Evolutionary conservation across 768 basidiomycete genomes (phyloP), one percentile per base, ranked within the genome.

Genomic region (Boletus pseudopeckii): DNA sequence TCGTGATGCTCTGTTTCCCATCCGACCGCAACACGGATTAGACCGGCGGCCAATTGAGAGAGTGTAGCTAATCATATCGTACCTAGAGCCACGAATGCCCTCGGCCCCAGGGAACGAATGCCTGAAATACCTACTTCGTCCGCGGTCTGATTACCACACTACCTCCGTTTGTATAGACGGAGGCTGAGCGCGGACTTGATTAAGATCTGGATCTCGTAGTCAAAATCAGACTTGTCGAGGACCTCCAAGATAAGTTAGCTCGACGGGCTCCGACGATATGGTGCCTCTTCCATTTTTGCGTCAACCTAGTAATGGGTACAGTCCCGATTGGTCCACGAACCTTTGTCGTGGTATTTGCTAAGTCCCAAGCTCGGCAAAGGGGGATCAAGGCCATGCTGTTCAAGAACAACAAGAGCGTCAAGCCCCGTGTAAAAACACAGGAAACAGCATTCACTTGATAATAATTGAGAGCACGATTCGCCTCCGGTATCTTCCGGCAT

Each of bases 171-270:
- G 54, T 52, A 45, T 15, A 22, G 38, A 45, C 53, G 50, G 63
- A 50, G 51, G 37, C 39, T 45, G 48, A 45, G 34, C 54, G 38
- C 38, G 45, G 52, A 28, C 32, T 44, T 43, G 7, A 18, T 32
- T 33, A 5, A 44, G 54, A 65, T 62, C 60, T 33, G 32, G 47
- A 67, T 58, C 56, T 57, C 26, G 20, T 49, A 55, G 58, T 55
- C 53, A 63, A 65, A 68, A 65, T 55, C 65, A 60, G 44, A 56
- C 56, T 57, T 42, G 56, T 66, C 66, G 66, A 57, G 43, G 55
- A 24, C 20, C 9, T 22, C 51, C 37, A 37, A 24, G 50, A 44
- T 34, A 51, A 48, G 48, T 48, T 54, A 14, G 39, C 28, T 44
- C 48, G 49, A 47, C 38, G 32, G 50, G 36, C 20, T 45, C 62